Base-by-base conservation (phyloP, 108 stramenopile genomes). In the Seminavis robusta region DNA sequence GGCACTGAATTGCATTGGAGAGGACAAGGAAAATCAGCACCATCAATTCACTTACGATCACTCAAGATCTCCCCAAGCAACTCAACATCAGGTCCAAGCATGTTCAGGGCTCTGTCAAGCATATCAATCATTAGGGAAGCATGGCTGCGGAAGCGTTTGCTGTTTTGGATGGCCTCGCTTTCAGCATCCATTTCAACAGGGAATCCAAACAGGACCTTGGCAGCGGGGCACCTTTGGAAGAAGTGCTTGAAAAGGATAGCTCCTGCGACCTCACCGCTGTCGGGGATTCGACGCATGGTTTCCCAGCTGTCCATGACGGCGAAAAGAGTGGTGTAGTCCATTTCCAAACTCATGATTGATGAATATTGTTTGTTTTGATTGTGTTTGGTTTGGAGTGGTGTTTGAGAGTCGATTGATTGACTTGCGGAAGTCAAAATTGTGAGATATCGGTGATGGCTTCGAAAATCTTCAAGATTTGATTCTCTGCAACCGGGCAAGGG, bases 11-110 rank as follows among this genome's bases (percentile, higher is more conserved):
- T n/a, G n/a, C n/a, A n/a, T n/a, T n/a, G n/a, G n/a, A n/a, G n/a
- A n/a, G n/a, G n/a, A n/a, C n/a, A n/a, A n/a, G n/a, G n/a, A n/a
- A n/a, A n/a, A n/a, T n/a, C n/a, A n/a, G n/a, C n/a, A n/a, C n/a
- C n/a, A n/a, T n/a, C n/a, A n/a, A n/a, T n/a, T n/a, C n/a, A n/a
- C n/a, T n/a, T n/a, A n/a, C n/a, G n/a, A n/a, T n/a, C n/a, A n/a
- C n/a, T n/a, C n/a, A n/a, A n/a, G n/a, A n/a, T n/a, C 13, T 73
- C 71, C n/a, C 63, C 60, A 33, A 65, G 21, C 46, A 73, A 38
- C 33, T 73, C 65, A 19, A 56, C 54, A 44, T 73, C 65, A 6
- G 72, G 72, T 11, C 72, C 72, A 25, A 73, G 51, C 72, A 73
- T 73, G 15, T 56, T 65, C 28, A 73, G 24, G 2, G 65, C 58